Evolutionary conservation across 257 asterid species (phyloP).

Genomic region (Asclepias syriaca): DNA sequence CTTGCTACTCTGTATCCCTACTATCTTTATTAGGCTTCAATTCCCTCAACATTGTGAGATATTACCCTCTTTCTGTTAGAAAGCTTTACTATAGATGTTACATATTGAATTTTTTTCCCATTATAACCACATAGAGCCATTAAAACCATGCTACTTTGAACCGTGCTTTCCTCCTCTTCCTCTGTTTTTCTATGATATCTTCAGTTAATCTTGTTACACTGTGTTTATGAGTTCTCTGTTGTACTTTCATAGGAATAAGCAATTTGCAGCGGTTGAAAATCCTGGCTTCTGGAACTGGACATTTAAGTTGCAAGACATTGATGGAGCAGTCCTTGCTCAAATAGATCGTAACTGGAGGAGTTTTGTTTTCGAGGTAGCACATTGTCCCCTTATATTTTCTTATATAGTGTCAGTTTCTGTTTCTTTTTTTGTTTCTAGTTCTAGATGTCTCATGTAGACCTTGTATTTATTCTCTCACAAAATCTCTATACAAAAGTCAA

Average conservation of each 20-base stretch:
- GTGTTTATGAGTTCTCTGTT: constrained; percentile 5
- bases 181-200: not conserved
- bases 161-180: not conserved
- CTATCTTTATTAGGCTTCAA: too few species aligned
- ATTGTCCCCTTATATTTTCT: constrained; percentile 1
- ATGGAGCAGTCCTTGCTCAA: constrained; percentile 85
- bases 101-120: too few species aligned
- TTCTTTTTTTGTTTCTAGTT: too few species aligned
- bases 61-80: too few species aligned
- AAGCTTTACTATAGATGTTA: too few species aligned
- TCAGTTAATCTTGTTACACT: not conserved
- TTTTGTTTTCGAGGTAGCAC: constrained; percentile 76
- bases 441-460: too few species aligned
- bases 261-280: constrained; percentile 92
- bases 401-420: too few species aligned
- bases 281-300: constrained; percentile 98
- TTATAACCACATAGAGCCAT: not conserved
- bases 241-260: constrained; percentile 60
- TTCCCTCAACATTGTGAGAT: too few species aligned
- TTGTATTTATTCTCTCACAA: not conserved
- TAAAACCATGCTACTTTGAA: not conserved
- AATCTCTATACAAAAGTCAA: not conserved
- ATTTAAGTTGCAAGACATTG: constrained; percentile 83
- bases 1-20: too few species aligned
- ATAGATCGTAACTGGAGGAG: constrained; percentile 98